A percentile compares a stretch with the other conserved stretches of the same genome.
Evolutionary conservation across 176 grass and related monocot genomes (phyloP).

Genomic region (Raddia distichophylla): DNA sequence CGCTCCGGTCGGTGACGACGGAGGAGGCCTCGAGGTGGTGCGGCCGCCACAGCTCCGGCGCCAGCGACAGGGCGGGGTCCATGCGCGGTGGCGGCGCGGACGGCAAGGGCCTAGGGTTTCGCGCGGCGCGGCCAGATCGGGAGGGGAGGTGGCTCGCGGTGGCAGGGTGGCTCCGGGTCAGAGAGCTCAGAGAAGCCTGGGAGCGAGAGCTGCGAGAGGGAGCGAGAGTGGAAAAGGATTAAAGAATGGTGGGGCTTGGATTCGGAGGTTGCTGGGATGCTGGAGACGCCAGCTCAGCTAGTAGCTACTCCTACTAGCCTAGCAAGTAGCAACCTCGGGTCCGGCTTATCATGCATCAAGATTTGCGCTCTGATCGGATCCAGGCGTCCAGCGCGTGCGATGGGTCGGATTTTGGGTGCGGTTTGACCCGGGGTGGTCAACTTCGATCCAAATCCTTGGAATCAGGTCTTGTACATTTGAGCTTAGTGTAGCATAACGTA

Average conservation of each 20-base stretch:
- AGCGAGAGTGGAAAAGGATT: not conserved
- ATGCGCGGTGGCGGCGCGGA: not conserved
- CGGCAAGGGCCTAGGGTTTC: not conserved
- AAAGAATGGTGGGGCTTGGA: not conserved
- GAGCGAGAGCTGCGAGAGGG: not conserved
- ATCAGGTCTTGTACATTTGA: too few species aligned
- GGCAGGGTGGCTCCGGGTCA: conserved; percentile 14
- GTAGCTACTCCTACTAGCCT: not conserved
- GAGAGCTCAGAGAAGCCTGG: conserved; percentile 18
- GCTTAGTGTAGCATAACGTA: too few species aligned
- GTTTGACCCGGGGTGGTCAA: too few species aligned
- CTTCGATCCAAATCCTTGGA: too few species aligned
- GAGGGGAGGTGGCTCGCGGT: not conserved
- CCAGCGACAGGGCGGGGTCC: conserved; percentile 32
- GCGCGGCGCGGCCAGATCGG: conserved; percentile 28
- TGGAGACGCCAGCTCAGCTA: not conserved
- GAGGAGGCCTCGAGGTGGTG: conserved; percentile 43
- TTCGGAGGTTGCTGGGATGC: not conserved
- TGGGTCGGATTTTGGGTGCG: too few species aligned
- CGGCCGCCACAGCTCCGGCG: conserved; percentile 37
- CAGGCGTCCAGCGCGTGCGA: too few species aligned
- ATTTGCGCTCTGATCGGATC: too few species aligned
- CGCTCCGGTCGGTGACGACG: conserved; percentile 50
- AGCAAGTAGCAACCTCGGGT: too few species aligned
- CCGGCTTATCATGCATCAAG: too few species aligned